Evolutionary conservation across 192 early-diverging fungal species (phyloP).

Genomic region (Lobosporangium transversale): DNA sequence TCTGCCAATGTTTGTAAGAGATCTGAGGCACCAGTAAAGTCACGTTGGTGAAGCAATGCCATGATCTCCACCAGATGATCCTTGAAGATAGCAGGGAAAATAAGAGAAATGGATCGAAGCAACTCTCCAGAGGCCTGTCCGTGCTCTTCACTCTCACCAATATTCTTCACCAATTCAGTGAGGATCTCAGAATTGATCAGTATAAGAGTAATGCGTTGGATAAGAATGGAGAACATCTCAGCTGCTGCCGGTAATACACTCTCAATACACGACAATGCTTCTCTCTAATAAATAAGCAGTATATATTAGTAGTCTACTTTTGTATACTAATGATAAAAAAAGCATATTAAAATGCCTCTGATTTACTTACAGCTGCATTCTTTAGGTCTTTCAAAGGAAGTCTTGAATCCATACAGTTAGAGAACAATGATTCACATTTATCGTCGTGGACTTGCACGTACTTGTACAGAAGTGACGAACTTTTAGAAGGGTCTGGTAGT

Average conservation of each 20-base stretch:
- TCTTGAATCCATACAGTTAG: conserved; percentile 75
- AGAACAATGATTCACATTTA: conserved; percentile 71
- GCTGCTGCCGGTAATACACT: conserved; percentile 63
- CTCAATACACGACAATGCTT: conserved; percentile 73
- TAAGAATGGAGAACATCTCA: conserved; percentile 78
- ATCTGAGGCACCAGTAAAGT: conserved; percentile 51
- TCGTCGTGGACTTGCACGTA: conserved; percentile 76
- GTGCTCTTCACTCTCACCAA: conserved; percentile 30
- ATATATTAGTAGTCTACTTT: not conserved
- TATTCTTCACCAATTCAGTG: conserved; percentile 65
- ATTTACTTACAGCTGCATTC: conserved; percentile 64
- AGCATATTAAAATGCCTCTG: no score
- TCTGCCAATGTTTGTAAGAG: conserved; percentile 75
- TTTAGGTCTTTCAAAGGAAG: conserved; percentile 76
- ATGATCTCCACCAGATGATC: conserved; percentile 63
- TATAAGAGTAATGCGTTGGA: conserved; percentile 79
- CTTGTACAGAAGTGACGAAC: conserved; percentile 70
- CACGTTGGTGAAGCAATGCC: conserved; percentile 52
- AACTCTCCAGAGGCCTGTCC: conserved; percentile 31
- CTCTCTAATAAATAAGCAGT: conserved; percentile 43
- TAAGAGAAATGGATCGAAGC: conserved; percentile 27
- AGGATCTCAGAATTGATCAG: conserved; percentile 78
- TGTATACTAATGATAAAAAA: no score
- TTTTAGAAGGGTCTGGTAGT: conserved; percentile 74
- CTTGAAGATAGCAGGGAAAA: conserved; percentile 70